A percentile compares a stretch with the other conserved stretches of the same genome.
Evolutionary conservation across 345 rosid species (phyloP).

Genomic region (Pistacia atlantica): DNA sequence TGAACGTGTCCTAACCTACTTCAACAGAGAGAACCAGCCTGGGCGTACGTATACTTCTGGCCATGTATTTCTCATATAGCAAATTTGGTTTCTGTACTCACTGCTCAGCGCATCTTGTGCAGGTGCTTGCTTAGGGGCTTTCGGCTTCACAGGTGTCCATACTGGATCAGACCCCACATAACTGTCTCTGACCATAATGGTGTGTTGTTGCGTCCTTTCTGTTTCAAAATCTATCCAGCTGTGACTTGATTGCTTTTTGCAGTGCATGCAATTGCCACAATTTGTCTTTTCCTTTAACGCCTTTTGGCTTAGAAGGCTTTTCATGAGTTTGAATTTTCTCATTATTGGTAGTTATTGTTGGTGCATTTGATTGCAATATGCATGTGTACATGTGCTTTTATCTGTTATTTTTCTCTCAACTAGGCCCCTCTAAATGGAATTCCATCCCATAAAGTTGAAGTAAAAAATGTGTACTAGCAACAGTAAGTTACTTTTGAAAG

Average conservation of each 20-base stretch:
- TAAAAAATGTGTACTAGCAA: neutral
- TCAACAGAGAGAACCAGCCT: constrained; percentile 78
- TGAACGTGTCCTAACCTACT: constrained; percentile 69
- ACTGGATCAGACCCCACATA: constrained; percentile 85
- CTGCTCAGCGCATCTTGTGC: constrained; percentile 16
- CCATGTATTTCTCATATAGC: constrained; percentile 8
- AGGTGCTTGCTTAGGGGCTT: constrained; percentile 94
- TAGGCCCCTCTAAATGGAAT: neutral
- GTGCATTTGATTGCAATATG: neutral
- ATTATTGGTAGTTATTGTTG: neutral
- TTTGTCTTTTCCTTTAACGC: neutral
- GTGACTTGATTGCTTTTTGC: neutral
- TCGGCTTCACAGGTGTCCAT: constrained; percentile 86
- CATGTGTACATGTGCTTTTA: neutral
- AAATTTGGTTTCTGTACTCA: constrained; percentile 13
- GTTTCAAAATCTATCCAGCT: neutral
- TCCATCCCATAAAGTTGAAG: neutral
- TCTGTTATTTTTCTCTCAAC: neutral
- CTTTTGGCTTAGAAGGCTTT: neutral
- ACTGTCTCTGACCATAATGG: constrained; percentile 80
- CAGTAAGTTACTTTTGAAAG: neutral
- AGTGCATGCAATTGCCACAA: neutral
- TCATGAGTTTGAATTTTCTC: neutral
- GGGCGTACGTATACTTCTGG: constrained; percentile 60
- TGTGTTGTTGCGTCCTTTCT: constrained; percentile 25